Evolutionary conservation across 768 basidiomycete species (phyloP).

Genomic region (Coprinopsis cinerea): DNA sequence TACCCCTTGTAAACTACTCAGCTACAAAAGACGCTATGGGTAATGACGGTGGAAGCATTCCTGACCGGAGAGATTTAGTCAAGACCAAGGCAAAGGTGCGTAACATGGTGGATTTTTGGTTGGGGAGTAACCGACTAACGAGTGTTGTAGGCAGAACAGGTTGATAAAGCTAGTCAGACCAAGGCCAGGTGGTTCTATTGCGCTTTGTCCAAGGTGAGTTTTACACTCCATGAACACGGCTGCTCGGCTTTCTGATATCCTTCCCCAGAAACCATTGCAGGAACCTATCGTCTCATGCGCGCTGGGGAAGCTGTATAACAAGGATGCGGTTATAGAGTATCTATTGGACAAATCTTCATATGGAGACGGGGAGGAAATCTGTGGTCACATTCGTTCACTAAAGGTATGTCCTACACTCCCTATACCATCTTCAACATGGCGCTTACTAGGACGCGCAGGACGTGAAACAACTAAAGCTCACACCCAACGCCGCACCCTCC

Average conservation of each 20-base stretch:
- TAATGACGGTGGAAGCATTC: conserved; percentile 87
- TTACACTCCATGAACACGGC: background rate
- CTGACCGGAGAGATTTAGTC: conserved; percentile 77
- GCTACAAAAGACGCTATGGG: conserved; percentile 45
- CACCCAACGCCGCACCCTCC: conserved; percentile 57
- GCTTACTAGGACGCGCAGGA: conserved; percentile 47
- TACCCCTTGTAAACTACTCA: background rate
- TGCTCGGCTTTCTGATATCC: background rate
- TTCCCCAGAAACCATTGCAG: conserved; percentile 64
- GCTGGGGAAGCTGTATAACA: conserved; percentile 94
- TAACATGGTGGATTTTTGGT: background rate
- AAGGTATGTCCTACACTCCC: conserved; percentile 52
- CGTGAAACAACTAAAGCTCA: conserved; percentile 76
- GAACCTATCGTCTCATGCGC: conserved; percentile 90
- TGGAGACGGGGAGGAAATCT: conserved; percentile 89
- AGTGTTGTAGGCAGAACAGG: conserved; percentile 60
- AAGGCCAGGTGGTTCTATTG: conserved; percentile 90
- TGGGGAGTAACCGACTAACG: background rate
- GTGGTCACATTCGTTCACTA: conserved; percentile 83
- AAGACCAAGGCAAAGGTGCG: conserved; percentile 63
- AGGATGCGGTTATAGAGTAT: conserved; percentile 89
- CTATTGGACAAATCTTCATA: conserved; percentile 77
- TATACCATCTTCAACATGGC: background rate
- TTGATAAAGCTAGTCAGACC: conserved; percentile 86
- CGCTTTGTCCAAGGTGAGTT: conserved; percentile 83